A percentile compares a stretch with the other conserved stretches of the same genome.
Evolutionary conservation across 1,284 basidiomycete genomes (phyloP).

Genomic region (Cryptococcus hybrid): DNA sequence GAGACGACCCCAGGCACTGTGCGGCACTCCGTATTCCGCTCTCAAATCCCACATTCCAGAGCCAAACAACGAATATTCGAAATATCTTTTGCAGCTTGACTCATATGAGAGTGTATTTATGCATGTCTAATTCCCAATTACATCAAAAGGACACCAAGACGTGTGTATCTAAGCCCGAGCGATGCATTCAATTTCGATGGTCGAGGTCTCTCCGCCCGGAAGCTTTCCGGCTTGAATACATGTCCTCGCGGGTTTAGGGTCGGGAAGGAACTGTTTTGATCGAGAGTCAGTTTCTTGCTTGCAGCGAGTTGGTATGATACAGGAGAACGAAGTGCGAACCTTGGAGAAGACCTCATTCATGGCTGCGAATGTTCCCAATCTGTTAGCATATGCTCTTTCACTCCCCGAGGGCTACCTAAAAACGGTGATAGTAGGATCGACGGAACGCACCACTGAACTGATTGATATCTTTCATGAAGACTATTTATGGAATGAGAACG

Average conservation of each 20-base stretch:
- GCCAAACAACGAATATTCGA: no score
- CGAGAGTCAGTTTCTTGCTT: no score
- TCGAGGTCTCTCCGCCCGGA: slow-evolving; percentile 14
- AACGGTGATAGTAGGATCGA: no score
- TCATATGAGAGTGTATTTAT: no score
- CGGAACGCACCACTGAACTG: slow-evolving; percentile 27
- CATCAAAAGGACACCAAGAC: no score
- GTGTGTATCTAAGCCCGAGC: slow-evolving; percentile 21
- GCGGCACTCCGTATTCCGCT: no score
- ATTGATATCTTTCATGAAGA: slow-evolving; percentile 31
- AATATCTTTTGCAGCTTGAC: no score
- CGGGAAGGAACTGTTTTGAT: slow-evolving; percentile 17
- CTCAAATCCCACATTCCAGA: no score
- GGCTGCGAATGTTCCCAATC: not conserved
- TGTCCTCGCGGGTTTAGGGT: slow-evolving; percentile 24
- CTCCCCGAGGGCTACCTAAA: not conserved
- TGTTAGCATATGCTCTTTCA: not conserved
- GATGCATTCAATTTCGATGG: slow-evolving; percentile 28
- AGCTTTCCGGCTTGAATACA: slow-evolving; percentile 23
- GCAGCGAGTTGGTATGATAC: not conserved
- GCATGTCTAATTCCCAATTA: no score
- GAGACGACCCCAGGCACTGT: no score
- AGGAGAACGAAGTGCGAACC: slow-evolving; percentile 12
- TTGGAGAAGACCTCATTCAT: slow-evolving; percentile 36
- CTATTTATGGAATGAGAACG: not conserved